Base-by-base conservation (phyloP, 306 rosid genomes). In the Quercus glauca region DNA sequence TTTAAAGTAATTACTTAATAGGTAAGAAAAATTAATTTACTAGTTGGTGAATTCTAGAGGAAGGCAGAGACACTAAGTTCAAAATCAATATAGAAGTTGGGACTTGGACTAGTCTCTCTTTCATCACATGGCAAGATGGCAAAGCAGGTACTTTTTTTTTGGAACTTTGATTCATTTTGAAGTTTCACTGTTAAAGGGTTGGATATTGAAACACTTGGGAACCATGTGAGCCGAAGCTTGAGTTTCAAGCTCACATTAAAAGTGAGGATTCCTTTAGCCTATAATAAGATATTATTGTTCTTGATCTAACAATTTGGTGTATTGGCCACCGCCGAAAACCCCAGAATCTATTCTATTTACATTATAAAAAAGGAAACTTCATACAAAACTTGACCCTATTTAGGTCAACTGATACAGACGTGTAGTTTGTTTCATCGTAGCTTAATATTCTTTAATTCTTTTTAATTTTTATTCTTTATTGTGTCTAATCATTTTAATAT, bases 51-150 rank as follows among this genome's bases (percentile, higher is more conserved):
- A 73, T 76, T 85, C 82, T 71, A 52, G 45, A 43, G 69, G 14
- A 59, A 83, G 73, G 41, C 1, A 15, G 31, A 52, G 45, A 52
- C 28, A 5, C 41, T 35, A 35, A 15, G 17, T 45, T 11, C 12
- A 49, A 12, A 49, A 49, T 49, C 53, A 49, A 49, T 49, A 2
- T 31, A 21, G 57, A 56, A 28, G 31, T 81, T 41, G 45, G 45
- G 12, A 41, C 11, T 59, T 43, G 45, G 51, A 55, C 21, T 31
- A 33, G 5, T 8, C 10, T 13, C 21, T 21, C 57, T 55, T 13
- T 15, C 52, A 61, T 76, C 75, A 85, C 45, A 60, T 49, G 80
- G 78, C 72, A 29, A 70, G 79, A 74, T 74, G 72, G 52, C 52
- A 35, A 68, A 68, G 52, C 6, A 25, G 26, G n/a, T 4, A 10